Conservation (phyloP, 2,329 filamentous ascomycete species). For the Aspergillus terreus region DNA sequence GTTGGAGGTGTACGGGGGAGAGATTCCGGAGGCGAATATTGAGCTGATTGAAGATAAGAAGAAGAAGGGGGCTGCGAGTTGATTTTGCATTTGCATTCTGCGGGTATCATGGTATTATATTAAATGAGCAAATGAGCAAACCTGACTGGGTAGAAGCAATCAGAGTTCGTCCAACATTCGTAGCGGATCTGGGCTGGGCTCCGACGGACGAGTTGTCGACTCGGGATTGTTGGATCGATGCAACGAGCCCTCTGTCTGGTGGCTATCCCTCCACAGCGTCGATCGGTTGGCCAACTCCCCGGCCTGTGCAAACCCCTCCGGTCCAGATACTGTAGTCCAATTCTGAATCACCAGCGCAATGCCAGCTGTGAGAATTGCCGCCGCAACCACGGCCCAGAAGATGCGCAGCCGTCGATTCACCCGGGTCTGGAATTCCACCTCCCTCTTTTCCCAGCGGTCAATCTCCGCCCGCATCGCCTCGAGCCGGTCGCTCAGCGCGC, state of each 20-base stretch:
- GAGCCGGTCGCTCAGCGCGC: slow-evolving; percentile 35
- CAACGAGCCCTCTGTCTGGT: too few species aligned
- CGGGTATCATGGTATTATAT: too few species aligned
- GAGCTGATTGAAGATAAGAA: slow-evolving; percentile 95
- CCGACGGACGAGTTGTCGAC: neutral
- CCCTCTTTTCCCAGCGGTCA: slow-evolving; percentile 40
- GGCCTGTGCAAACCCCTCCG: slow-evolving; percentile 7
- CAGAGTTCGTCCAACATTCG: slow-evolving; percentile 29
- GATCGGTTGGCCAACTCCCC: neutral
- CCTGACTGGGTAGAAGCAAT: neutral
- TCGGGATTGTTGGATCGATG: too few species aligned
- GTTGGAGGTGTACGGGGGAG: slow-evolving; percentile 73
- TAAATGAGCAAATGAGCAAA: too few species aligned
- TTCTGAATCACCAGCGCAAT: slow-evolving; percentile 27
- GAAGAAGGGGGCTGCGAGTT: slow-evolving; percentile 61
- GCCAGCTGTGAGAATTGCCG: slow-evolving; percentile 25
- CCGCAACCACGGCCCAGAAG: slow-evolving; percentile 31
- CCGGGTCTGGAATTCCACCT: slow-evolving; percentile 40
- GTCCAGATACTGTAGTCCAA: slow-evolving; percentile 12
- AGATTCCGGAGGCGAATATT: slow-evolving; percentile 92
- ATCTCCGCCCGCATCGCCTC: slow-evolving; percentile 37
- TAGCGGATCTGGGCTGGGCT: slow-evolving; percentile 21
- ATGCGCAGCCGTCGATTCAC: slow-evolving; percentile 37
- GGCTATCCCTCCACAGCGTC: too few species aligned
- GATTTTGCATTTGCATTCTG: neutral